Base-by-base conservation (phyloP, 2,329 filamentous ascomycete genomes). In the Stachybotrys echinatus region DNA sequence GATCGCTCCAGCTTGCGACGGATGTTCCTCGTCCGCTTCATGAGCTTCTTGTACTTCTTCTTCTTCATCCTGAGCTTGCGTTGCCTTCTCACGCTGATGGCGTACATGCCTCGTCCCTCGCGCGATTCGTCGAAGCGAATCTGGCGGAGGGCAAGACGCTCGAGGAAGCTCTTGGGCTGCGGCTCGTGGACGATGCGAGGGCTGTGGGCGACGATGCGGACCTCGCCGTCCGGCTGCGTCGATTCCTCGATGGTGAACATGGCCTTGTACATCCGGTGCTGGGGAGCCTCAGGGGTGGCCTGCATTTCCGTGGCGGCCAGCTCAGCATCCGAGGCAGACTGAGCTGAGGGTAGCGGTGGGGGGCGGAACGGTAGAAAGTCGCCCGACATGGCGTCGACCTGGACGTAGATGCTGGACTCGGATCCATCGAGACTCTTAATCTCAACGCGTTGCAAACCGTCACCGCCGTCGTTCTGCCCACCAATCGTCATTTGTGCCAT, bases 31-130 rank as follows among this genome's bases (percentile, higher is more conserved):
- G 92, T 96, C 71, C 84, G 82, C 79, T 87, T 89, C 88, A 96
- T 91, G 59, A 97, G 77, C 83, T 99, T 99, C 91, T 96, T 97
- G 74, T 96, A 96, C 85, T 99, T 99, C 82, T 97, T 92, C 83
- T 97, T 99, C 88, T 99, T 99, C 92, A 99, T 99, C 83, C 91
- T 96, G 65, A 96, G 75, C 75, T 94, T 95, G 65, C 91, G 80
- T 72, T 95, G 90, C 69, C 94, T 81, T 78, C 87, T 91, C 60
- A 96, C 92, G 65, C 89, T 95, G 66, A 99, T 90, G 55, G 90
- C 82, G 53, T 85, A 74, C 86, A 96, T 92, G 59, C 74, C 70
- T 51, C 68, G 69, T 56, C 72, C 73, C 49, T 71, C 71, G 54
- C 76, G 72, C 47, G 73, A 71, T 49, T 82, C 76, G 55, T 83